A percentile compares a stretch with the other conserved stretches of the same genome.
phyloP scores from a whole-genome alignment of 2,329 filamentous ascomycete species.

The Chaetoscypha palmicola region DNA sequence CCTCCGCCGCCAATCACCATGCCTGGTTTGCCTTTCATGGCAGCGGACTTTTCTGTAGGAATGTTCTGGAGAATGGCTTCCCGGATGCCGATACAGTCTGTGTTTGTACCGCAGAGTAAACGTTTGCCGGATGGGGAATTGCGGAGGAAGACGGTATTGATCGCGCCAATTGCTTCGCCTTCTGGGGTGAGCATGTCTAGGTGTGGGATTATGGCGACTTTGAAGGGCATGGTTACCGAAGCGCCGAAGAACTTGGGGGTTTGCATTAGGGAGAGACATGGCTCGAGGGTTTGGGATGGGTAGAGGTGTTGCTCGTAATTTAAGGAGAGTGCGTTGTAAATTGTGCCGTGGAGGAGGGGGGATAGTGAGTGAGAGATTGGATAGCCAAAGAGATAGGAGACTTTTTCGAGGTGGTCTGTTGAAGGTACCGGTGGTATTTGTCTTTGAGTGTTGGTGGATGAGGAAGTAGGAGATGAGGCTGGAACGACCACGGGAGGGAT shows the following conservation, averaged over 20 bases:
- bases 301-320: conserved; percentile 47
- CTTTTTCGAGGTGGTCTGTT: conserved; percentile 20
- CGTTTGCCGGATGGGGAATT: conserved; percentile 30
- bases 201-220: conserved; percentile 66
- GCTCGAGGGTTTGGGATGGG: conserved; percentile 43
- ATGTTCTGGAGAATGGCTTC: conserved; percentile 61
- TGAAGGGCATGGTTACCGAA: conserved; percentile 78
- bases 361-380: conserved; percentile 50
- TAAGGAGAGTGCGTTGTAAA: conserved; percentile 45
- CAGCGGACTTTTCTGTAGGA: conserved; percentile 34
- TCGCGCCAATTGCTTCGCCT: conserved; percentile 65
- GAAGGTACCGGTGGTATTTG: conserved; percentile 15
- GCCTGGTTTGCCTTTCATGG: conserved; percentile 54
- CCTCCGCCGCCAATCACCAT: conserved; percentile 73
- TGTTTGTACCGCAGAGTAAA: conserved; percentile 67
- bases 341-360: conserved; percentile 45
- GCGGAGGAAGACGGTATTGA: conserved; percentile 70
- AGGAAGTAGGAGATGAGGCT: no score
- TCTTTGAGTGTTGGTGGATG: no score
- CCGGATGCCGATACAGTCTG: conserved; percentile 70
- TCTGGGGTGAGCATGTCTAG: conserved; percentile 69
- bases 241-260: conserved; percentile 58
- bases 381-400: conserved; percentile 47
- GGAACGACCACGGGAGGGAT: background rate
- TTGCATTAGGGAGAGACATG: conserved; percentile 45